These are phyloP conservation scores for Naumovozyma dairenensis DNA, from an alignment of 805 yeast genomes.

Conservation along the genomic window DNA sequence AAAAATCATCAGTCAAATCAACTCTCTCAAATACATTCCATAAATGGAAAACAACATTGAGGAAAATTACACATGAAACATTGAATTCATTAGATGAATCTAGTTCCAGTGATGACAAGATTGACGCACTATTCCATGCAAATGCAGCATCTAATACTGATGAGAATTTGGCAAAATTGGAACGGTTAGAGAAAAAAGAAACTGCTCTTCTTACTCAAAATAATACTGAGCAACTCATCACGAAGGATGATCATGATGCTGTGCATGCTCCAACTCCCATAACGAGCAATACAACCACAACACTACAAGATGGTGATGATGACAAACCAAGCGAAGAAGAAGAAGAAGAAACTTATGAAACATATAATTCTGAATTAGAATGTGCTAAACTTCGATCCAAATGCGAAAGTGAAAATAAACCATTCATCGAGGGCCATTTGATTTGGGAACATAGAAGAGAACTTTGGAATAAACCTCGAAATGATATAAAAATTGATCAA, in stretches of 20 bases:
- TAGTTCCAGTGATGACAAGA: constrained; percentile 12
- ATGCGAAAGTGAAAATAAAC: constrained; percentile 28
- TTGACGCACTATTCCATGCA: constrained; percentile 15
- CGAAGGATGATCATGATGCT: not conserved
- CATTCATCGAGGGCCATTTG: constrained; percentile 43
- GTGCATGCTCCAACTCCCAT: not conserved
- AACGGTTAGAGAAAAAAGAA: constrained; percentile 11
- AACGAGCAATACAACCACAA: constrained; percentile 1
- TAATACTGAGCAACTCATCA: constrained; percentile 1
- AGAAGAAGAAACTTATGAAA: constrained; percentile 16
- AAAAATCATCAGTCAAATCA: constrained; percentile 1
- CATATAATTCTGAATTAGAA: constrained; percentile 28
- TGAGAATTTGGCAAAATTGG: constrained; percentile 4
- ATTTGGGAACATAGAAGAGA: constrained; percentile 64
- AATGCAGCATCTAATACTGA: not conserved
- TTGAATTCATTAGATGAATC: constrained; percentile 13
- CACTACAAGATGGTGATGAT: constrained; percentile 1
- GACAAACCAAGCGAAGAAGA: not conserved
- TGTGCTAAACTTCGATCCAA: constrained; percentile 22
- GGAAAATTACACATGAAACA: constrained; percentile 16
- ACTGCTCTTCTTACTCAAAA: constrained; percentile 5
- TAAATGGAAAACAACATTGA: constrained; percentile 17
- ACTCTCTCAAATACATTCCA: constrained; percentile 11
- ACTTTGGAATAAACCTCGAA: constrained; percentile 47
- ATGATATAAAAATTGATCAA: constrained; percentile 1